These are phyloP conservation scores for Shiraia sp. DNA, from an alignment of 2,329 filamentous ascomycete genomes.

Conservation along the genomic window DNA sequence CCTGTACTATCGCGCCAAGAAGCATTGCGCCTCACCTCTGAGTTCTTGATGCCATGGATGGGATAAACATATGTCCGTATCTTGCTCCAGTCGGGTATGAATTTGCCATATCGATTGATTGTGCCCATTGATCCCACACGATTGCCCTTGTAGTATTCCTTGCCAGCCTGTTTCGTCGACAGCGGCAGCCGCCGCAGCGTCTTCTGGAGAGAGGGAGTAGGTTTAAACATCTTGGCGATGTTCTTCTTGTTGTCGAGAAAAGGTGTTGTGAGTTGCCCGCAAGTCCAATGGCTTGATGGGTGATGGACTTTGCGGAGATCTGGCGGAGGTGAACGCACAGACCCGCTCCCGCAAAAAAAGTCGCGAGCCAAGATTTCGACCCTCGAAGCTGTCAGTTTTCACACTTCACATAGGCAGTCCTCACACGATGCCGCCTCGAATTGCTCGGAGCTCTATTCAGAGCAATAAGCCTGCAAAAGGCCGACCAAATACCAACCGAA, in stretches of 20 bases:
- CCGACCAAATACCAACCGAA: constrained; percentile 33
- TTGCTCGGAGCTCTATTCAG: constrained; percentile 46
- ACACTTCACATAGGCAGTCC: constrained; percentile 5
- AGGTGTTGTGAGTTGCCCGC: constrained; percentile 3
- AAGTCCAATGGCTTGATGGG: constrained; percentile 1
- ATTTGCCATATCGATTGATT: constrained; percentile 83
- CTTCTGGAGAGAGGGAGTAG: constrained; percentile 68
- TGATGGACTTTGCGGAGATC: constrained; percentile 19
- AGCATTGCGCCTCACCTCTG: constrained; percentile 20
- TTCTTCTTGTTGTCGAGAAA: neutral
- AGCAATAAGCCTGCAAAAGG: constrained; percentile 34
- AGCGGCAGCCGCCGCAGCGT: constrained; percentile 75
- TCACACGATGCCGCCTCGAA: constrained; percentile 50
- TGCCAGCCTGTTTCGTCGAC: constrained; percentile 90
- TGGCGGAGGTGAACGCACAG: constrained; percentile 14
- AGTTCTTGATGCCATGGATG: constrained; percentile 61
- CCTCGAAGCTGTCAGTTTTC: constrained; percentile 7
- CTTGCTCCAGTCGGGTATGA: constrained; percentile 81
- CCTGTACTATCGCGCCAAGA: neutral
- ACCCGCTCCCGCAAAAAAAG: constrained; percentile 17
- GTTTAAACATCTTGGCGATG: constrained; percentile 59
- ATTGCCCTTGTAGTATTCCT: constrained; percentile 97
- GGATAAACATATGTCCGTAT: constrained; percentile 91
- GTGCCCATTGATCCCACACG: constrained; percentile 83
- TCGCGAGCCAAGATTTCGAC: constrained; percentile 30